A percentile compares a stretch with the other conserved stretches of the same genome.
Evolutionary conservation across 2,329 filamentous ascomycete genomes (phyloP).

Genomic region (Zasmidium angulare): DNA sequence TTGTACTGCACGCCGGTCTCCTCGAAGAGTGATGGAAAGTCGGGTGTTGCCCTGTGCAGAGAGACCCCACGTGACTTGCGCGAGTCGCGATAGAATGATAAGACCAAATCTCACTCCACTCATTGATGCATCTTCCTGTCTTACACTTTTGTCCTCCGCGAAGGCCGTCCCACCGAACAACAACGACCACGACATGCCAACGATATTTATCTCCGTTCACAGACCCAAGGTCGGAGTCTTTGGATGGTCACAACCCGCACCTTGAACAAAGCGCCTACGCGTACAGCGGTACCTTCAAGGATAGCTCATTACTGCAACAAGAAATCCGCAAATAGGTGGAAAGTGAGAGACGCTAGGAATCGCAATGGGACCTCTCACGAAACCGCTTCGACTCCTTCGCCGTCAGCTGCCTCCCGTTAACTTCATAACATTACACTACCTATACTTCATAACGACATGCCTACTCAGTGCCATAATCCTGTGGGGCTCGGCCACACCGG

Average conservation of each 20-base stretch:
- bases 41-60: too few species aligned
- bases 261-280: background rate
- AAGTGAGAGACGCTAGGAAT: background rate
- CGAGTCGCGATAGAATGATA: too few species aligned
- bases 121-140: too few species aligned
- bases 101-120: too few species aligned
- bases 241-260: background rate
- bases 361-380: slow-evolving; percentile 16
- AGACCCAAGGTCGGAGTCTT: background rate
- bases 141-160: too few species aligned
- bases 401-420: slow-evolving; percentile 30
- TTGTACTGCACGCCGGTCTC: background rate
- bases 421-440: slow-evolving; percentile 57
- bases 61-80: too few species aligned
- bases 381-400: slow-evolving; percentile 17
- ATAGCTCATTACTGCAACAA: background rate
- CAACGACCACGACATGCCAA: background rate
- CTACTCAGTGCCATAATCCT: slow-evolving; percentile 61
- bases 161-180: too few species aligned
- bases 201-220: background rate
- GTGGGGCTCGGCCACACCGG: slow-evolving; percentile 57
- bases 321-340: background rate
- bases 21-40: too few species aligned
- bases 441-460: slow-evolving; percentile 61
- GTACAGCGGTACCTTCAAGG: background rate